Percentiles rank a stretch among this genome's conserved stretches.
These are phyloP conservation scores for Calocera viscosa DNA, from an alignment of 768 basidiomycete genomes.

Conservation along the genomic window DNA sequence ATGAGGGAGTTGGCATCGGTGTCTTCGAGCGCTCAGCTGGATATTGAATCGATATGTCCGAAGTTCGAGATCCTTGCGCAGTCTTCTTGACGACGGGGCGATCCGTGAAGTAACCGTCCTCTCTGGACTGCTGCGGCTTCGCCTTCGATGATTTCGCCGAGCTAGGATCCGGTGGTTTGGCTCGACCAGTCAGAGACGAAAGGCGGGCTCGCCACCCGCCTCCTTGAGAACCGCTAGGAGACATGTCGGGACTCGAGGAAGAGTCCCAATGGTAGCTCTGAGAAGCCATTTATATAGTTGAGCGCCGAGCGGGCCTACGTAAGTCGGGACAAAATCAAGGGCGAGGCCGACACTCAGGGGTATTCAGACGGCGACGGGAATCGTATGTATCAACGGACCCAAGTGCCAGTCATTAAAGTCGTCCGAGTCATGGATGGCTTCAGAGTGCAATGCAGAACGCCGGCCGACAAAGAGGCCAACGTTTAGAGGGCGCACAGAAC, in stretches of 20 bases:
- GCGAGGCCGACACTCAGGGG: neutral
- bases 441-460: neutral
- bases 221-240: neutral
- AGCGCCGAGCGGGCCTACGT: neutral
- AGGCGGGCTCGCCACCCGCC: neutral
- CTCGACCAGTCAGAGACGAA: neutral
- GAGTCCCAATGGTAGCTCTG: neutral
- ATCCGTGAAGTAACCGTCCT: neutral
- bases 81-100: neutral
- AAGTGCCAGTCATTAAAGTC: neutral
- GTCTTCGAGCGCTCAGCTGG: neutral
- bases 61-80: neutral
- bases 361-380: neutral
- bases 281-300: neutral
- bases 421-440: constrained; percentile 3
- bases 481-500: neutral
- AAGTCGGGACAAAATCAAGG: neutral
- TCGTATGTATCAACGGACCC: neutral
- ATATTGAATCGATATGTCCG: neutral
- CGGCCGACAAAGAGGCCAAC: neutral
- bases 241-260: neutral
- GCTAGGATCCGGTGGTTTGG: neutral
- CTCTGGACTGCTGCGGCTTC: neutral
- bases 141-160: neutral
- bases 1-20: neutral